Evolutionary conservation across 805 yeast species (phyloP), one percentile per base, ranked within the genome.

Genomic region (Helenozyma baotianmanensis): DNA sequence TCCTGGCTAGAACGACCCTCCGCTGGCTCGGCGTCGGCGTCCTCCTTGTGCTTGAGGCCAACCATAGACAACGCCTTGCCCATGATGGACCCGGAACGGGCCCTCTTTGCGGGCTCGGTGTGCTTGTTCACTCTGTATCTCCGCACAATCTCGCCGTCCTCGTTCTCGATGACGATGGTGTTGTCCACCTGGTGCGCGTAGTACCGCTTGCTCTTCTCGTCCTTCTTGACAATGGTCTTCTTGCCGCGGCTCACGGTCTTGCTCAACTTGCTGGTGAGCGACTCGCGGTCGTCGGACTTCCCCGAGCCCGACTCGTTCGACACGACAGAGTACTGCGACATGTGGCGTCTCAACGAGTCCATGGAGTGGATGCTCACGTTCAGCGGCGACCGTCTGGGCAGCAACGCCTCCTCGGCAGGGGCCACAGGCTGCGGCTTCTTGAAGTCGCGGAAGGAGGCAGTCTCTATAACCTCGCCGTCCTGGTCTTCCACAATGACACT

Each of bases 121-220:
- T 79, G 86, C 3, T 76, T 72, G 48, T 80, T 84, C 32, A 89
- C 79, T 47, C 35, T 66, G 59, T 88, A 90, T 33, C 95, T 70
- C 51, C 96, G 78, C 28, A 92, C 66, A 35, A 92, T 76, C 47
- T 90, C 97, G 43, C 97, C 98, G 9, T 89, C 95, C 27, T 76
- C 85, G 50, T 88, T 84, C 57, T 90, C 98, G 36, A 92, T 81
- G 38, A 87, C 70, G 34, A 92, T 74, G 38, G 78, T 68, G 48
- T 86, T 79, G 51, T 81, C 92, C 25, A 85, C 68, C 56, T 82
- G 83, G 57, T 80, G 90, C 1, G 96, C 97, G 58, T 64, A 76
- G 46, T 33, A 46, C 21, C 32, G 25, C 27, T 43, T 43, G 19
- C 63, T 78, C 53, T 61, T 59, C 14, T 58, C 63, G 19, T 40